These are phyloP conservation scores for Coemansia sp. DNA, from an alignment of 192 early-diverging fungal genomes.

Conservation along the genomic window DNA sequence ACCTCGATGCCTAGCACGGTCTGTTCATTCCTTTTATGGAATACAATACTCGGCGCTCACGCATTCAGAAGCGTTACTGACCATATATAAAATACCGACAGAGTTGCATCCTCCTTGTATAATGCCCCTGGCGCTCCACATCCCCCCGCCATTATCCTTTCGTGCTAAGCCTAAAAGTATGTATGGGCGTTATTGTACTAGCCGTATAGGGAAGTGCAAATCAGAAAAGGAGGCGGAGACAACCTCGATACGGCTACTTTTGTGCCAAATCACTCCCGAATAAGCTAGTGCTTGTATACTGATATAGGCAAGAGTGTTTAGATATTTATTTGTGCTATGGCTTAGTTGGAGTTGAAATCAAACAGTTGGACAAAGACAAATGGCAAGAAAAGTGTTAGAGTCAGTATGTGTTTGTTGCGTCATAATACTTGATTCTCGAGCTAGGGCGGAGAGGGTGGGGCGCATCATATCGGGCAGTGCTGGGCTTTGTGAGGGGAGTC, in stretches of 20 bases:
- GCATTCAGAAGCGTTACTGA: neutral
- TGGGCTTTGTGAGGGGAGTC: neutral
- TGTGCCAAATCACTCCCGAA: neutral
- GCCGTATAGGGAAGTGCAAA: neutral
- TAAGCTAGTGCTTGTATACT: neutral
- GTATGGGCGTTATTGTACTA: neutral
- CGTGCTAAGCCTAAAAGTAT: neutral
- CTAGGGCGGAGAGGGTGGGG: neutral
- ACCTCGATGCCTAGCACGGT: neutral
- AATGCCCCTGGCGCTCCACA: neutral
- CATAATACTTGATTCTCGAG: neutral
- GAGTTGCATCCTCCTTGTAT: neutral
- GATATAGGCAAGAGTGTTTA: neutral
- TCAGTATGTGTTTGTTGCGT: neutral
- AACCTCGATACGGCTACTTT: neutral
- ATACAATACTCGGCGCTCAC: neutral
- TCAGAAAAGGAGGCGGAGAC: neutral
- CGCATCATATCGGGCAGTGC: neutral
- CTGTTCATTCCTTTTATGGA: neutral
- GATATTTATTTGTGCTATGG: slow-evolving; percentile 4
- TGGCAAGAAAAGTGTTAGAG: neutral
- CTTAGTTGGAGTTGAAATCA: neutral
- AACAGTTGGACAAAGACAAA: neutral
- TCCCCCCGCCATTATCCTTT: slow-evolving; percentile 1
- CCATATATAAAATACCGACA: neutral